phyloP scores from a whole-genome alignment of 306 rosid genomes.

The Fagus sylvatica region DNA sequence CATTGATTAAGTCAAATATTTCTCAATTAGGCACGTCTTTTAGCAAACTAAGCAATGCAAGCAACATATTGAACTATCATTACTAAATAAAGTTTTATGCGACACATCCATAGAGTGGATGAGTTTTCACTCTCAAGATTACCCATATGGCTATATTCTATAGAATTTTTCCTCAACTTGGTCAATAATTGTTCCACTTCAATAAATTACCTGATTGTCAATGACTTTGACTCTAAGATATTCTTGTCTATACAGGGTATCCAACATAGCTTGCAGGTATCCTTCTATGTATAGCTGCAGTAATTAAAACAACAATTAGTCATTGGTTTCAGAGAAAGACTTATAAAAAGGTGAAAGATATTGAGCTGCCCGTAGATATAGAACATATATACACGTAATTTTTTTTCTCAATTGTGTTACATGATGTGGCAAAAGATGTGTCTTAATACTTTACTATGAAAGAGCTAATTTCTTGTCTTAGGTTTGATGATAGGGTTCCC shows the following conservation, averaged over 20 bases:
- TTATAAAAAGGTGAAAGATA: constrained; percentile 11
- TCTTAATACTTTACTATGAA: not conserved
- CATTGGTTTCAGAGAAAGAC: constrained; percentile 9
- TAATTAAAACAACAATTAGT: constrained; percentile 36
- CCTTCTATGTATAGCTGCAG: constrained; percentile 96
- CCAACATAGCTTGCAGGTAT: constrained; percentile 97
- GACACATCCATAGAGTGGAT: not conserved
- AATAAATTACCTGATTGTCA: constrained; percentile 68
- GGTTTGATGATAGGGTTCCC: not conserved
- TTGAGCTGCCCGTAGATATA: not conserved
- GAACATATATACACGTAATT: not conserved
- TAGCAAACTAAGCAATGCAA: constrained; percentile 3
- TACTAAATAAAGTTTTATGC: not conserved
- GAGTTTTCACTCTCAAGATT: constrained; percentile 8
- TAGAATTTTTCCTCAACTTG: constrained; percentile 15
- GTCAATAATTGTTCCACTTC: constrained; percentile 16
- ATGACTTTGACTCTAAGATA: constrained; percentile 86
- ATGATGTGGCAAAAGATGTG: not conserved
- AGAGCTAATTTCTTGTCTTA: not conserved
- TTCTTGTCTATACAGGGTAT: constrained; percentile 83
- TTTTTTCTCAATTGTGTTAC: not conserved
- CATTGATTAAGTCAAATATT: constrained; percentile 2
- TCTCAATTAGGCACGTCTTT: constrained; percentile 16
- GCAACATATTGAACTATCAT: constrained; percentile 8
- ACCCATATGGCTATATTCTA: not conserved